Conservation (phyloP, 768 basidiomycete species). For the Termitomyces sp. region DNA sequence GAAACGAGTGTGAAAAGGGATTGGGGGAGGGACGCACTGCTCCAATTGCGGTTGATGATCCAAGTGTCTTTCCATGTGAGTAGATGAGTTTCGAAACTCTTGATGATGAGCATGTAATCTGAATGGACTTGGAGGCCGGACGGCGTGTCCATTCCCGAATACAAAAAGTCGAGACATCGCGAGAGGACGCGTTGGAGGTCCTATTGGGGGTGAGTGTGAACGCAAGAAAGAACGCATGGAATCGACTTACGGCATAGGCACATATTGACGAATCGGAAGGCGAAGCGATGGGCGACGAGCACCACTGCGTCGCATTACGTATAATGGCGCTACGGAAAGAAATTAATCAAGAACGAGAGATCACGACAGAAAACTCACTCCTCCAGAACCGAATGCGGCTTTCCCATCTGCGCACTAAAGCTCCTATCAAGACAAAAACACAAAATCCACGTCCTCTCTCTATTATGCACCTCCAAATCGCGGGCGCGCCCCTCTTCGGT, state of each 20-base stretch:
- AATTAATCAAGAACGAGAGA: too few relatives aligned
- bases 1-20: too few relatives aligned
- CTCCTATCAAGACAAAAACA: slow-evolving; percentile 87
- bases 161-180: slow-evolving; percentile 84
- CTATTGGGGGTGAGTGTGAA: slow-evolving; percentile 22
- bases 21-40: slow-evolving; percentile 18
- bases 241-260: slow-evolving; percentile 63
- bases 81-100: slow-evolving; percentile 79
- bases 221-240: too few relatives aligned
- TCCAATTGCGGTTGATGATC: slow-evolving; percentile 32
- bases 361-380: slow-evolving; percentile 68
- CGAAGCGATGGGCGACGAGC: slow-evolving; percentile 53
- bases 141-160: slow-evolving; percentile 71
- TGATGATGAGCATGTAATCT: slow-evolving; percentile 81
- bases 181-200: slow-evolving; percentile 88
- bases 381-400: slow-evolving; percentile 88
- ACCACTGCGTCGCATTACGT: slow-evolving; percentile 76
- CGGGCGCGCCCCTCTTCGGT: slow-evolving; percentile 76
- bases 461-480: slow-evolving; percentile 84
- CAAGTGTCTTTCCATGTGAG: slow-evolving; percentile 51
- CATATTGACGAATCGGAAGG: slow-evolving; percentile 65
- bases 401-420: slow-evolving; percentile 93
- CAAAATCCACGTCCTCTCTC: slow-evolving; percentile 91
- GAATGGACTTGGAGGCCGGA: slow-evolving; percentile 81
- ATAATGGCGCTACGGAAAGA: slow-evolving; percentile 64